Evolutionary conservation across 352 stramenopile genomes (phyloP).

Genomic region (Pythium monospermum): DNA sequence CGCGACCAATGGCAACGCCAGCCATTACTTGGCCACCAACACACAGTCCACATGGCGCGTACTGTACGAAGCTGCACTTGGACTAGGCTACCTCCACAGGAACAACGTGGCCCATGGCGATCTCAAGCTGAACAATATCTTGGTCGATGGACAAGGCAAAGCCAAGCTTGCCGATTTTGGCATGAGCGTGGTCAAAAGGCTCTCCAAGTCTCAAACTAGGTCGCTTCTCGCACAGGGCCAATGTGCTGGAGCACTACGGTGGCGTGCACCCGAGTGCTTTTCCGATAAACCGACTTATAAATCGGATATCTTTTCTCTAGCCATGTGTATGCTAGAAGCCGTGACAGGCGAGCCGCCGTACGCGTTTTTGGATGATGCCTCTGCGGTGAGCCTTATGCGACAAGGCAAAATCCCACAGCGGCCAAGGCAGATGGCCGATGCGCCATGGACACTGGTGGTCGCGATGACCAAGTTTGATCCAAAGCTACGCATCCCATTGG

Average conservation of each 20-base stretch:
- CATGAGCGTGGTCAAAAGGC: slow-evolving; percentile 16
- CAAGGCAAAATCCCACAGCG: background rate
- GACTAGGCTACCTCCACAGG: slow-evolving; percentile 35
- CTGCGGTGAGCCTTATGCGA: background rate
- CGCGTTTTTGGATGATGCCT: background rate
- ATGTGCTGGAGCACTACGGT: slow-evolving; percentile 9
- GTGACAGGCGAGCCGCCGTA: slow-evolving; percentile 5
- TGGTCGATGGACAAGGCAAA: slow-evolving; percentile 24
- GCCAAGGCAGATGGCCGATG: background rate
- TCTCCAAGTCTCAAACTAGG: background rate
- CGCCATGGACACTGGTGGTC: background rate
- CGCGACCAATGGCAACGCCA: slow-evolving; percentile 19
- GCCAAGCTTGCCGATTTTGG: slow-evolving; percentile 35
- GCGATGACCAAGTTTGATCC: background rate
- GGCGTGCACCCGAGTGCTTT: slow-evolving; percentile 25
- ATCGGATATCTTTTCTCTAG: slow-evolving; percentile 14
- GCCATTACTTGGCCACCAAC: slow-evolving; percentile 10
- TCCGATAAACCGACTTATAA: background rate
- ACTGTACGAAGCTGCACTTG: slow-evolving; percentile 27
- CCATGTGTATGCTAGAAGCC: slow-evolving; percentile 10
- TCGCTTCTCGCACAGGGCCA: too few relatives aligned
- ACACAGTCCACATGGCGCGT: slow-evolving; percentile 22
- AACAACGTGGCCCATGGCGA: slow-evolving; percentile 29
- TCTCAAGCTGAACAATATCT: slow-evolving; percentile 69
- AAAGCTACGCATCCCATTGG: background rate